Base-by-base conservation (phyloP, 2,329 filamentous ascomycete species). In the Arthrocladium fulminans region DNA sequence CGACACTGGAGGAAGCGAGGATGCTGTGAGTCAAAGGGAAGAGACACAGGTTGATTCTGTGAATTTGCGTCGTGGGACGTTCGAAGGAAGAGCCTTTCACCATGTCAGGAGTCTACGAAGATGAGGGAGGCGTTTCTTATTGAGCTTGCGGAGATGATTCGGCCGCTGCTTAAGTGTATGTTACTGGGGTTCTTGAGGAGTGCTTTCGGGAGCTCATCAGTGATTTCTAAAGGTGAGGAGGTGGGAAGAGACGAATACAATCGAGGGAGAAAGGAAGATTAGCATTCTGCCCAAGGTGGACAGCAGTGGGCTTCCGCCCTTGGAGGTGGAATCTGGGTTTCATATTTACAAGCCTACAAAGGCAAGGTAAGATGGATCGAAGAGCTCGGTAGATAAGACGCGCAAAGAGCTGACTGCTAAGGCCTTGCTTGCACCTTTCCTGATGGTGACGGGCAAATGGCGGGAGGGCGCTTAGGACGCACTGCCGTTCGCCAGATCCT, bases 221-320 rank as follows among this genome's bases (percentile, higher is more conserved):
- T 48, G 55, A 57, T 48, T 57, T 53, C 38, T n/a, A n/a, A 52
- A 57, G 51, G 52, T 54, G 43, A 52, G 55, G 49, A 47, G 49
- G 40, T 54, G 54, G 54, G 41, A 50, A 5, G 52, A 57, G 27
- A 52, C 52, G 38, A 45, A 53, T 24, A 48, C 53, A 13, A 53
- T 45, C 25, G 54, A 57, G 38, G 63, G 6, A n/a, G 48, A 9
- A 47, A 54, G 25, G 52, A 62, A 43, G 54, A 48, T 34, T 42
- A 55, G 32, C 29, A 53, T 15, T n/a, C 63, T 5, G 57, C 62
- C 7, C 13, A 47, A 29, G 51, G 55, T 20, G 57, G 64, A 65
- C 62, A 65, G 65, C 62, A 64, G 61, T 59, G 63, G 64, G 60
- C 65, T 66, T 41, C 37, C 53, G 17, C 34, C 42, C 6, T 39